Percentiles rank a stretch among this genome's conserved stretches.
These are phyloP conservation scores for Coemansia furcata DNA, from an alignment of 192 early-diverging fungal genomes.

Conservation along the genomic window DNA sequence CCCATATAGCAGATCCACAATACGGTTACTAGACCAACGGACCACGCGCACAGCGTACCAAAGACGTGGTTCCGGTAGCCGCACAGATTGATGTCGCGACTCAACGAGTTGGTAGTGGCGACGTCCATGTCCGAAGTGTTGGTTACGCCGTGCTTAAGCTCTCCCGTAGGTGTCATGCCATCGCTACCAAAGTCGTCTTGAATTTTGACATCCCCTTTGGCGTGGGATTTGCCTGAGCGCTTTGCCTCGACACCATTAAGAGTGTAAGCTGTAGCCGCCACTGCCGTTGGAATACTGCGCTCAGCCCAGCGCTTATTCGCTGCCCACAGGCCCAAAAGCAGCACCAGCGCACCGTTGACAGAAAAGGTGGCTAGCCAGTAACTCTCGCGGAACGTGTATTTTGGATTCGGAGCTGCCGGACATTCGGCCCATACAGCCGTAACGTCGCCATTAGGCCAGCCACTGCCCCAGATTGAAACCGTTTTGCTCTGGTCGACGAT, in stretches of 20 bases:
- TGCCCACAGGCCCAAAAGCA: slow-evolving; percentile 45
- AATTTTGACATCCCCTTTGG: neutral
- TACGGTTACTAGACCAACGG: slow-evolving; percentile 24
- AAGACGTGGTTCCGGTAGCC: slow-evolving; percentile 42
- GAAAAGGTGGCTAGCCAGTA: slow-evolving; percentile 50
- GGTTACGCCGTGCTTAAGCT: neutral
- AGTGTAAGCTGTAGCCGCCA: slow-evolving; percentile 3
- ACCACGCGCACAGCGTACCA: slow-evolving; percentile 24
- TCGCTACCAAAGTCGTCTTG: slow-evolving; percentile 24
- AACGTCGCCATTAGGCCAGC: slow-evolving; percentile 14
- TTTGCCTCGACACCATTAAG: neutral
- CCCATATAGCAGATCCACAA: slow-evolving; percentile 42
- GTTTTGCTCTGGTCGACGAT: slow-evolving; percentile 26
- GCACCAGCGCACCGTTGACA: slow-evolving; percentile 23
- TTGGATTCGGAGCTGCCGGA: slow-evolving; percentile 24
- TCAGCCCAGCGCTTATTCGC: slow-evolving; percentile 39
- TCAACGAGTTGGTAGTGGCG: neutral
- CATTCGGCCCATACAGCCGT: slow-evolving; percentile 51
- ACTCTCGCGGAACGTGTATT: slow-evolving; percentile 38
- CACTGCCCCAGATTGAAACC: slow-evolving; percentile 4
- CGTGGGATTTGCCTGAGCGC: neutral
- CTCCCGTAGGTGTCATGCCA: neutral
- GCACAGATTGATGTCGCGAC: slow-evolving; percentile 2
- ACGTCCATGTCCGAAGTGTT: slow-evolving; percentile 5
- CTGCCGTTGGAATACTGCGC: slow-evolving; percentile 9